Base-by-base conservation (phyloP, 352 stramenopile species). In the Phytophthora megakarya region DNA sequence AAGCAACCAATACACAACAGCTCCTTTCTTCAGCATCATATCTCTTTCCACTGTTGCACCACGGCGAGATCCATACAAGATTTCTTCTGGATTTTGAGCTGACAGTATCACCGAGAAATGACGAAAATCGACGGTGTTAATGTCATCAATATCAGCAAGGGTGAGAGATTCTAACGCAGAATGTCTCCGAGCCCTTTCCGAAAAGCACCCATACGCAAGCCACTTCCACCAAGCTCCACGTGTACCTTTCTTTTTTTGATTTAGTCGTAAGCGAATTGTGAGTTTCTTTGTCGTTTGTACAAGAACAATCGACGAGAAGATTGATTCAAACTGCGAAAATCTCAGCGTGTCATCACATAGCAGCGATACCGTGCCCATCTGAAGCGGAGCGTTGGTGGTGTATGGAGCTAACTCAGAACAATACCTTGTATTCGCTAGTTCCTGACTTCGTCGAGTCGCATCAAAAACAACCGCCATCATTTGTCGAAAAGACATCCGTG, bases 171-270 rank as follows among this genome's bases (percentile, higher is more conserved):
- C 45, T 23, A 69, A 23, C 4, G 39, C 37, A 13, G 61, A 69
- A 26, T 26, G 37, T 19, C 13, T 33, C 23, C 39, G 53, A 15
- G 61, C 61, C 49, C 61, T 38, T 19, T 64, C 40, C 12, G 61
- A 69, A 37, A 69, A 69, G n/a, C 48, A 58, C 1, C 33, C 61
- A 30, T 69, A 69, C 0, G 61, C 61, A 1, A 64, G 16, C 61
- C 61, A 69, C 38, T 69, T 63, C 52, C 61, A 64, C 44, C 58
- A 67, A 5, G 44, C 16, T 16, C 32, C 30, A 30, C 28, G 37
- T n/a, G n/a, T n/a, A 16, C 38, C 26, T 1, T 5, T 43, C 5
- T 5, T 65, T 30, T 11, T 44, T 58, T 38, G 33, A 50, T 11
- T 58, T 35, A 18, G 59, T 25, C 13, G n/a, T n/a, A n/a, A n/a